phyloP scores from a whole-genome alignment of 177 flowering plant genomes.

The Vitis hybrid region DNA sequence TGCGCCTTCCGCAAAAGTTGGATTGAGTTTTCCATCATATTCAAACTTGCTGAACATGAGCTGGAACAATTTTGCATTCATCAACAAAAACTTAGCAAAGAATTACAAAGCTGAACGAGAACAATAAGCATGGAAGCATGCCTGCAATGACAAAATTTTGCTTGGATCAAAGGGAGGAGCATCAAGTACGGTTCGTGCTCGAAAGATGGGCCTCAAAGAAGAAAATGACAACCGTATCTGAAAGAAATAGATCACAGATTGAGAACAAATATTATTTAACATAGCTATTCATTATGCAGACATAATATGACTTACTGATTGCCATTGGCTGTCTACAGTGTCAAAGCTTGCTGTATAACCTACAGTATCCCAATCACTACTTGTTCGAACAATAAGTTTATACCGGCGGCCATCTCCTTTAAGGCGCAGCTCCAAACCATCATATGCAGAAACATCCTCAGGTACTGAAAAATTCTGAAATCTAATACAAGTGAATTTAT shows the following conservation, averaged over 20 bases:
- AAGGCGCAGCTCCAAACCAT: slow-evolving; percentile 81
- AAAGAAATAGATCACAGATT: slow-evolving; percentile 6
- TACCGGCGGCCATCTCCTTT: slow-evolving; percentile 93
- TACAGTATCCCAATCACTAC: slow-evolving; percentile 91
- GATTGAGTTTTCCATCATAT: slow-evolving; percentile 90
- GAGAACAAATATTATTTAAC: not conserved
- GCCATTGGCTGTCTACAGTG: slow-evolving; percentile 83
- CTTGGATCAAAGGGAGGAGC: slow-evolving; percentile 81
- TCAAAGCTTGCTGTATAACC: slow-evolving; percentile 89
- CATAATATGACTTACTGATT: slow-evolving; percentile 57
- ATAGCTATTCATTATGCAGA: not conserved
- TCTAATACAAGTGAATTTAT: slow-evolving; percentile 6
- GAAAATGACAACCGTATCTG: slow-evolving; percentile 79
- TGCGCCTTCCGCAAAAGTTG: slow-evolving; percentile 87
- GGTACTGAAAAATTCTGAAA: slow-evolving; percentile 80
- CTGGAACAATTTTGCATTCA: slow-evolving; percentile 38
- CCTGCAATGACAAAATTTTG: slow-evolving; percentile 80
- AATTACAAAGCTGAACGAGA: slow-evolving; percentile 1
- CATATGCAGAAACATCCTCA: slow-evolving; percentile 91
- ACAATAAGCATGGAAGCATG: slow-evolving; percentile 18
- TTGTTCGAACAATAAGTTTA: slow-evolving; percentile 85
- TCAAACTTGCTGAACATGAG: slow-evolving; percentile 98
- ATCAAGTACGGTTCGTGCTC: slow-evolving; percentile 75
- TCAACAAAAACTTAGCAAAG: not conserved
- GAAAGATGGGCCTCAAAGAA: slow-evolving; percentile 84